Conservation (phyloP, 192 early-diverging fungal genomes). For the Linderina pennispora region DNA sequence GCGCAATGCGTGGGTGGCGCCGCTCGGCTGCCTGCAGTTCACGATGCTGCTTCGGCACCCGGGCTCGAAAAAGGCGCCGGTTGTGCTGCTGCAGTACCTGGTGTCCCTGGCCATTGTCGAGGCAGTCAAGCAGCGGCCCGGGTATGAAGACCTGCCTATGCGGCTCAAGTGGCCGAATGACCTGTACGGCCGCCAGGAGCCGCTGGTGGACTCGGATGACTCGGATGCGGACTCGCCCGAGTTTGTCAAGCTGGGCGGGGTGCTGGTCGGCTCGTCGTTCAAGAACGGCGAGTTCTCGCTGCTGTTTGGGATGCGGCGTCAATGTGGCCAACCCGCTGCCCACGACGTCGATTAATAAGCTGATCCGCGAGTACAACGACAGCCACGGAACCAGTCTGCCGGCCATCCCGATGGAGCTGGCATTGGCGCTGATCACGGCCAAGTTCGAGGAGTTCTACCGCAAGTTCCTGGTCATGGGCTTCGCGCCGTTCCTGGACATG, state of each 20-base stretch:
- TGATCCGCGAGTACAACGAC: slow-evolving; percentile 59
- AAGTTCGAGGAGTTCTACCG: slow-evolving; percentile 73
- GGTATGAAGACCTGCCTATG: slow-evolving; percentile 76
- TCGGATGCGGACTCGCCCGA: slow-evolving; percentile 18
- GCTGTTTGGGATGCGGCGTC: slow-evolving; percentile 80
- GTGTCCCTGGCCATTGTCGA: slow-evolving; percentile 79
- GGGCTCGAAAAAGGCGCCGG: slow-evolving; percentile 50
- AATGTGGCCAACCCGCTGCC: slow-evolving; percentile 83
- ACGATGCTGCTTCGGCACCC: slow-evolving; percentile 74
- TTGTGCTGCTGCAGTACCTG: slow-evolving; percentile 95
- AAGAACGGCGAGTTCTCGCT: slow-evolving; percentile 64
- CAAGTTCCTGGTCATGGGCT: slow-evolving; percentile 61
- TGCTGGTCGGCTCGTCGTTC: slow-evolving; percentile 82
- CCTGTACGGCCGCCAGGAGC: slow-evolving; percentile 65
- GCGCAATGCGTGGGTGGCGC: slow-evolving; percentile 93
- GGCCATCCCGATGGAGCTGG: slow-evolving; percentile 27
- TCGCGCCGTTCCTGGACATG: slow-evolving; percentile 62
- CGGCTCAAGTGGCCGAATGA: slow-evolving; percentile 99
- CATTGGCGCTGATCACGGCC: slow-evolving; percentile 52
- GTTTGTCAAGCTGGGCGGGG: slow-evolving; percentile 80
- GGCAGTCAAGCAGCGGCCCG: slow-evolving; percentile 58
- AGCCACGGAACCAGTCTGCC: slow-evolving; percentile 37
- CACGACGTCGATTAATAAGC: slow-evolving; percentile 78
- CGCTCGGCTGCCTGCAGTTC: slow-evolving; percentile 84
- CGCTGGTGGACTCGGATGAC: slow-evolving; percentile 24